Evolutionary conservation across 176 grass and related monocot genomes (phyloP).

Genomic region (Hordeum marinum): DNA sequence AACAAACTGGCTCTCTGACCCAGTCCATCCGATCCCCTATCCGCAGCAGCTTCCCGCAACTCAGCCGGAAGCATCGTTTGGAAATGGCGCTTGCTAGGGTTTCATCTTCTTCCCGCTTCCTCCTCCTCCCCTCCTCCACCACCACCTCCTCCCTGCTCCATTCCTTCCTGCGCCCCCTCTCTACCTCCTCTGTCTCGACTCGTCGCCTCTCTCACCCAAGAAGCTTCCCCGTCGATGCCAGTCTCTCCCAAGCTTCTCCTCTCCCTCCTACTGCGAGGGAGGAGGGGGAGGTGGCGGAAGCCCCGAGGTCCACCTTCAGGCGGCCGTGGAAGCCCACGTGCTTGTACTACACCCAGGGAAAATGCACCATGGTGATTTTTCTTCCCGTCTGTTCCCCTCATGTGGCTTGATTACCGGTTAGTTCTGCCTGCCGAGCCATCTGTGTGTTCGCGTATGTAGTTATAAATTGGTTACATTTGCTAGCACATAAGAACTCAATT

Average conservation of each 20-base stretch:
- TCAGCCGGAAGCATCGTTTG: background rate
- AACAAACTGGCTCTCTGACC: background rate
- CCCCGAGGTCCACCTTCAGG: slow-evolving; percentile 1
- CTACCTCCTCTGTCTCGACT: background rate
- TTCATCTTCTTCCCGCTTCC: background rate
- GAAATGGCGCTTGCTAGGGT: slow-evolving; percentile 48
- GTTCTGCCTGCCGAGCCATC: background rate
- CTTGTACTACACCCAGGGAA: slow-evolving; percentile 83
- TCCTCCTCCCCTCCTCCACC: background rate
- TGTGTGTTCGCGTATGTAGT: background rate
- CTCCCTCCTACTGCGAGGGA: background rate
- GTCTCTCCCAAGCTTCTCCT: slow-evolving; percentile 8
- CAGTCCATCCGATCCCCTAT: background rate
- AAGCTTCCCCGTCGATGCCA: slow-evolving; percentile 2
- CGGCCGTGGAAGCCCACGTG: slow-evolving; percentile 77
- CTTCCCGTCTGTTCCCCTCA: background rate
- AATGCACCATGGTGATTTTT: slow-evolving; percentile 64
- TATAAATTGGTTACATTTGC: background rate
- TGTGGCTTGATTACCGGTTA: background rate
- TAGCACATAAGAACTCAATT: background rate
- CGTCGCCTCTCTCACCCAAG: background rate
- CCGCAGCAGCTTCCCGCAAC: background rate
- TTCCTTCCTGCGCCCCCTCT: slow-evolving; percentile 25
- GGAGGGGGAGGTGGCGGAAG: slow-evolving; percentile 22
- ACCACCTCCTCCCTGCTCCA: slow-evolving; percentile 7